Conservation (phyloP, 2,329 filamentous ascomycete species). For the Phoma sp. region DNA sequence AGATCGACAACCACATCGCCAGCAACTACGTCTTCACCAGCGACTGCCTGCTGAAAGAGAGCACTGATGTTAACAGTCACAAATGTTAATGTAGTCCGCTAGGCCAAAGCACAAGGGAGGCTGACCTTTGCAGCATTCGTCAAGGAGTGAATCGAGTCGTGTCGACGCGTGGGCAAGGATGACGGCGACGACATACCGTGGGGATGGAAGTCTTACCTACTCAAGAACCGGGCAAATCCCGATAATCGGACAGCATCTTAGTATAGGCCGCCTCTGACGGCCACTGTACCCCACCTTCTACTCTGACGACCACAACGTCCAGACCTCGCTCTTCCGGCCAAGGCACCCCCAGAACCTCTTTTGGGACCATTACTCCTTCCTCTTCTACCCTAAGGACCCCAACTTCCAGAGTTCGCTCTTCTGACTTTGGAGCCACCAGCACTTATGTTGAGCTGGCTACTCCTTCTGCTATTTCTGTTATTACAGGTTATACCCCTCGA, state of each 20-base stretch:
- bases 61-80: slow-evolving; percentile 14
- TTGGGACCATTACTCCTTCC: no score
- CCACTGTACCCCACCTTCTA: no score
- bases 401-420: no score
- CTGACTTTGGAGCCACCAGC: no score
- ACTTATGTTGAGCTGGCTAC: no score
- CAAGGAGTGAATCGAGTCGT: slow-evolving; percentile 15
- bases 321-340: no score
- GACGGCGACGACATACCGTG: slow-evolving; percentile 17
- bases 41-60: slow-evolving; percentile 21
- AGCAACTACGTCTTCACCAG: slow-evolving; percentile 21
- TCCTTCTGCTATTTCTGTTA: no score
- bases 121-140: slow-evolving; percentile 20
- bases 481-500: no score
- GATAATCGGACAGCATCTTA: not conserved
- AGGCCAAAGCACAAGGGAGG: not conserved
- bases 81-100: slow-evolving; percentile 13
- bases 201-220: slow-evolving; percentile 22
- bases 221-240: not conserved
- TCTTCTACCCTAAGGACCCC: no score
- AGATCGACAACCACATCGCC: slow-evolving; percentile 14
- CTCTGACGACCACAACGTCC: no score
- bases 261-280: not conserved
- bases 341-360: no score
- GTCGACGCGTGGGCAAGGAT: slow-evolving; percentile 1